Evolutionary conservation across 306 rosid species (phyloP).

Genomic region (Lupinus albus): DNA sequence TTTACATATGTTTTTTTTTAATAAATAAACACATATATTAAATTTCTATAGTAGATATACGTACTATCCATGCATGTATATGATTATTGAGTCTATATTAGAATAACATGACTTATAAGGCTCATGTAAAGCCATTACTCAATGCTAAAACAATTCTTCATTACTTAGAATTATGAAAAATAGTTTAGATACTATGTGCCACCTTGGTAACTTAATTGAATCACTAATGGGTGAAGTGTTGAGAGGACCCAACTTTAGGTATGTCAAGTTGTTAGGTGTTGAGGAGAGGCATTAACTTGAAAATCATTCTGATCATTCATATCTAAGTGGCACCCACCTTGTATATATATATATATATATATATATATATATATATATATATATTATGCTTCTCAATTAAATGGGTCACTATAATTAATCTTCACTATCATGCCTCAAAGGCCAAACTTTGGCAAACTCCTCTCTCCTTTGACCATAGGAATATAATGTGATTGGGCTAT

Average conservation of each 20-base stretch:
- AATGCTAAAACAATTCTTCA: too few relatives aligned
- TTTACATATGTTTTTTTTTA: too few relatives aligned
- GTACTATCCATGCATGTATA: too few relatives aligned
- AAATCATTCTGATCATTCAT: constrained; percentile 46
- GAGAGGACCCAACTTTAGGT: constrained; percentile 39
- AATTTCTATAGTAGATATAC: too few relatives aligned
- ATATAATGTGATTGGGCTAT: constrained; percentile 31
- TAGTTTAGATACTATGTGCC: too few relatives aligned
- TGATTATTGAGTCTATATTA: too few relatives aligned
- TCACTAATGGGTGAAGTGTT: constrained; percentile 30
- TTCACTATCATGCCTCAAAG: constrained; percentile 36
- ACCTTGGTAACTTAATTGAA: constrained; percentile 16
- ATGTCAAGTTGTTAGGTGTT: constrained; percentile 29
- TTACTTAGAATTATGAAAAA: too few relatives aligned
- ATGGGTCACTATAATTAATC: constrained; percentile 48
- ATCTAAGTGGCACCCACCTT: constrained; percentile 53
- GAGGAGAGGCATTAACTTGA: constrained; percentile 48
- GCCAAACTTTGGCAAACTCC: constrained; percentile 42
- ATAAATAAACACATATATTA: too few relatives aligned
- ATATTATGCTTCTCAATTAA: constrained; percentile 44
- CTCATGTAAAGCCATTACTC: too few relatives aligned
- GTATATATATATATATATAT: too few relatives aligned
- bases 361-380: too few relatives aligned
- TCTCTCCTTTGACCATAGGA: constrained; percentile 43
- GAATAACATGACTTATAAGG: too few relatives aligned